phyloP scores from a whole-genome alignment of 176 grass and related monocot species.

The Puccinellia tenuiflora region DNA sequence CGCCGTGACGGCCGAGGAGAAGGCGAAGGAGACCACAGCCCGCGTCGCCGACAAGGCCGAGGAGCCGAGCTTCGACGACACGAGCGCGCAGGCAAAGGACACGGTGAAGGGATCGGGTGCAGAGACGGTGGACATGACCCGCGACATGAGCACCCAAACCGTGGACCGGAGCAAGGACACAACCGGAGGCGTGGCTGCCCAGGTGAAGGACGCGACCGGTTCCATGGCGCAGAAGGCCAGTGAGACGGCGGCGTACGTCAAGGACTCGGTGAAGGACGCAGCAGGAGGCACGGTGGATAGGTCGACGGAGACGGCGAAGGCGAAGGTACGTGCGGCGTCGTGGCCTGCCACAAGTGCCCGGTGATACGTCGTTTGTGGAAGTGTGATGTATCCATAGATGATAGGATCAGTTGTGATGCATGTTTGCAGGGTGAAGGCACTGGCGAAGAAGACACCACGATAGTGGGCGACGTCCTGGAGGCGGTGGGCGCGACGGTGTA shows the following conservation, averaged over 20 bases:
- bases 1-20: neutral
- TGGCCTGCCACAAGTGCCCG: neutral
- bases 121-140: constrained; percentile 13
- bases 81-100: neutral
- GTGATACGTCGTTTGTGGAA: neutral
- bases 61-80: constrained; percentile 9
- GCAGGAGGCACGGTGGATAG: constrained; percentile 7
- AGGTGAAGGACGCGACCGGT: constrained; percentile 15
- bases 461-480: constrained; percentile 43
- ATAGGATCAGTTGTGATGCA: constrained; percentile 15
- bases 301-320: neutral
- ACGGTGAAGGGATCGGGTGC: neutral
- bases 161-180: neutral
- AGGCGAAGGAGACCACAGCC: constrained; percentile 19
- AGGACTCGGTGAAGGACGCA: constrained; percentile 29
- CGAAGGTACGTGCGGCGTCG: constrained; percentile 20
- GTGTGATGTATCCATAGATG: constrained; percentile 10
- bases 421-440: neutral
- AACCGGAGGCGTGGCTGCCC: neutral
- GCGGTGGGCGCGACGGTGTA: constrained; percentile 58
- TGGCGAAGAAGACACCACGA: constrained; percentile 6
- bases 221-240: constrained; percentile 31
- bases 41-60: constrained; percentile 25
- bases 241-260: constrained; percentile 1
- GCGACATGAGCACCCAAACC: constrained; percentile 14